Evolutionary conservation across 2,329 filamentous ascomycete genomes (phyloP).

Genomic region (Passalora sequoiae): DNA sequence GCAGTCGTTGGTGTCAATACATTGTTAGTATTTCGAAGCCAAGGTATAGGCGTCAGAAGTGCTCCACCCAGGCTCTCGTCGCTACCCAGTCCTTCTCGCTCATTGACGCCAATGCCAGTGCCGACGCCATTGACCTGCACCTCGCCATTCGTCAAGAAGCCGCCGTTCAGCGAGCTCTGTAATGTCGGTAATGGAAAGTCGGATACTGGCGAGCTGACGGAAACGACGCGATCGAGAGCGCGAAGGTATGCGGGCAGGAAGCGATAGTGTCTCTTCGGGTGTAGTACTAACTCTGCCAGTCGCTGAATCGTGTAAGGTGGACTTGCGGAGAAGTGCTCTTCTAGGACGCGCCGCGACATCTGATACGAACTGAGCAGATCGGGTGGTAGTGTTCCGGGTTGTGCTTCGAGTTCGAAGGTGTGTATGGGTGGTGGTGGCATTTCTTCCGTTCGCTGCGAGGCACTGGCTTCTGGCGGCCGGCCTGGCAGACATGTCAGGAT

Average conservation of each 20-base stretch:
- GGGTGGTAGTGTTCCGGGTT: slow-evolving; percentile 53
- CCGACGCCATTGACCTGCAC: slow-evolving; percentile 57
- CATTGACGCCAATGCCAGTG: no score
- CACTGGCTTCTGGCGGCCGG: slow-evolving; percentile 23
- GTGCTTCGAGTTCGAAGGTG: slow-evolving; percentile 12
- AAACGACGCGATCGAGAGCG: slow-evolving; percentile 83
- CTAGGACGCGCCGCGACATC: slow-evolving; percentile 27
- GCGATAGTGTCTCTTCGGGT: slow-evolving; percentile 72
- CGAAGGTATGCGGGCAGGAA: slow-evolving; percentile 80
- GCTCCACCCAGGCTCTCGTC: slow-evolving; percentile 89
- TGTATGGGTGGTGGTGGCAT: slow-evolving; percentile 11
- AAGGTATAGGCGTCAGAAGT: slow-evolving; percentile 87
- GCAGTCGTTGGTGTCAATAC: slow-evolving; percentile 11
- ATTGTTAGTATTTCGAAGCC: slow-evolving; percentile 51
- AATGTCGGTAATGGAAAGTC: slow-evolving; percentile 73
- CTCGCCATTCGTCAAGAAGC: slow-evolving; percentile 48
- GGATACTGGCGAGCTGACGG: slow-evolving; percentile 75
- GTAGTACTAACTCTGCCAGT: slow-evolving; percentile 76
- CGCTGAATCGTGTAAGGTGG: slow-evolving; percentile 93
- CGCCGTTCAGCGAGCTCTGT: slow-evolving; percentile 40
- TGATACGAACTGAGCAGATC: slow-evolving; percentile 56
- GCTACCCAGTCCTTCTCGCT: slow-evolving; percentile 57
- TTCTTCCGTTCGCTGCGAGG: slow-evolving; percentile 25
- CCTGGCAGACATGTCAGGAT: not conserved
- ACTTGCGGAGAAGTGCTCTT: slow-evolving; percentile 59